Percentiles rank a stretch among this genome's conserved stretches.
Conservation (phyloP, 164 flowering plant species). For the Protea cynaroides region DNA sequence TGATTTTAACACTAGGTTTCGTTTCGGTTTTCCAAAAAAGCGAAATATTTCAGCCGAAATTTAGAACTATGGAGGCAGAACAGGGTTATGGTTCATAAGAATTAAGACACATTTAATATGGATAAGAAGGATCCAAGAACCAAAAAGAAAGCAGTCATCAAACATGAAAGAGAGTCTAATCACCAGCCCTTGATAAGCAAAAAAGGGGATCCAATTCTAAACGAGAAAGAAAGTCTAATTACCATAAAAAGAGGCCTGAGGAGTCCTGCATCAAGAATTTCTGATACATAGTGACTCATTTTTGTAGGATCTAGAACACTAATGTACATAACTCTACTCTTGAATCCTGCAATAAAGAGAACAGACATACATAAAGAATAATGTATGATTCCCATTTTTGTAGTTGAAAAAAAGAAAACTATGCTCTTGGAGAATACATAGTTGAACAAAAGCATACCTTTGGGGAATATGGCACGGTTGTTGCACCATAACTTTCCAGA, state of each 20-base stretch:
- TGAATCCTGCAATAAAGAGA: slow-evolving; percentile 61
- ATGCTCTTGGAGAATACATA: neutral
- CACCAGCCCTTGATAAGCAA: no score
- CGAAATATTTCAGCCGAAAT: no score
- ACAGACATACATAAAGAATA: slow-evolving; percentile 5
- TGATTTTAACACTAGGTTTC: no score
- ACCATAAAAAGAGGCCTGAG: slow-evolving; percentile 85
- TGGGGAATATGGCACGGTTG: slow-evolving; percentile 75
- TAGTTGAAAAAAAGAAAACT: neutral
- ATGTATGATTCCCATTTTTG: neutral
- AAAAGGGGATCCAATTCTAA: neutral
- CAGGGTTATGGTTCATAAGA: no score
- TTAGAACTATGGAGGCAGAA: no score
- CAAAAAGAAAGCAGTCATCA: no score
- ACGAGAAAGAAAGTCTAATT: slow-evolving; percentile 15
- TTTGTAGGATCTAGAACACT: slow-evolving; percentile 68
- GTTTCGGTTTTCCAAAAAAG: no score
- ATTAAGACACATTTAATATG: no score
- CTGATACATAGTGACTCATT: slow-evolving; percentile 69
- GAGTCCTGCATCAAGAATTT: slow-evolving; percentile 72
- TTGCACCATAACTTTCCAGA: slow-evolving; percentile 75
- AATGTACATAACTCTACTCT: slow-evolving; percentile 75
- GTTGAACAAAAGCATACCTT: slow-evolving; percentile 42
- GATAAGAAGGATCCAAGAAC: no score
- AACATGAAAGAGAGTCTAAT: no score